These are phyloP conservation scores for Immersiporthe knoxdaviesiana DNA, from an alignment of 2,329 filamentous ascomycete species.

Conservation along the genomic window DNA sequence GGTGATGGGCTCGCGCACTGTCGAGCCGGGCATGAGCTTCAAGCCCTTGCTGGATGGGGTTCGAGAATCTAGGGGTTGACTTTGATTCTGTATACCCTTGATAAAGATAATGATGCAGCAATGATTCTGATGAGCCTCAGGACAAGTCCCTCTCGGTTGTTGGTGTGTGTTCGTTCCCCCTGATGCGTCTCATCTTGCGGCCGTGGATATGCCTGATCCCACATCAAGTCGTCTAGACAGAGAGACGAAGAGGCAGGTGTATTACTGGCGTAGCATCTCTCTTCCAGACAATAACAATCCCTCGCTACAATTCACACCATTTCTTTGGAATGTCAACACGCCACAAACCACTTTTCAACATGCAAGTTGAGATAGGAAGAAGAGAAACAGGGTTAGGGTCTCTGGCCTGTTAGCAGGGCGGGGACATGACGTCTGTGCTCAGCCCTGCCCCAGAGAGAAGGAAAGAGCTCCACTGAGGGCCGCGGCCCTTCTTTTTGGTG, in stretches of 20 bases:
- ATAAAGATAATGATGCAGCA: conserved; percentile 10
- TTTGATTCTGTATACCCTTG: conserved; percentile 8
- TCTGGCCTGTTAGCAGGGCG: background rate
- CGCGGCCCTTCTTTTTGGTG: conserved; percentile 12
- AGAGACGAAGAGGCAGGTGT: background rate
- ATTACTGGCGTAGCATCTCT: background rate
- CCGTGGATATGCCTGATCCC: background rate
- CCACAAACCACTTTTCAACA: background rate
- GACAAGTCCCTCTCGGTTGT: background rate
- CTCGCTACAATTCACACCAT: background rate
- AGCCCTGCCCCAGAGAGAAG: conserved; percentile 4
- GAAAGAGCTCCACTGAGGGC: background rate
- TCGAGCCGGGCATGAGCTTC: background rate
- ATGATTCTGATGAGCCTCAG: conserved; percentile 2
- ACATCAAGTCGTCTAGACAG: background rate
- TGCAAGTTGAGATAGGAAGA: background rate
- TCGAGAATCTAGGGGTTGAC: background rate
- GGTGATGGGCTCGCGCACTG: background rate
- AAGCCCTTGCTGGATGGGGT: background rate
- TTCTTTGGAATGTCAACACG: background rate
- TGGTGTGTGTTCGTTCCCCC: background rate
- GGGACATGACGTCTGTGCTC: conserved; percentile 9
- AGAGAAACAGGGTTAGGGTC: conserved; percentile 7
- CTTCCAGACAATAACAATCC: background rate
- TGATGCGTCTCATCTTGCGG: background rate